Conservation (phyloP, 805 yeast species). For the Yarrowia alimentaria region DNA sequence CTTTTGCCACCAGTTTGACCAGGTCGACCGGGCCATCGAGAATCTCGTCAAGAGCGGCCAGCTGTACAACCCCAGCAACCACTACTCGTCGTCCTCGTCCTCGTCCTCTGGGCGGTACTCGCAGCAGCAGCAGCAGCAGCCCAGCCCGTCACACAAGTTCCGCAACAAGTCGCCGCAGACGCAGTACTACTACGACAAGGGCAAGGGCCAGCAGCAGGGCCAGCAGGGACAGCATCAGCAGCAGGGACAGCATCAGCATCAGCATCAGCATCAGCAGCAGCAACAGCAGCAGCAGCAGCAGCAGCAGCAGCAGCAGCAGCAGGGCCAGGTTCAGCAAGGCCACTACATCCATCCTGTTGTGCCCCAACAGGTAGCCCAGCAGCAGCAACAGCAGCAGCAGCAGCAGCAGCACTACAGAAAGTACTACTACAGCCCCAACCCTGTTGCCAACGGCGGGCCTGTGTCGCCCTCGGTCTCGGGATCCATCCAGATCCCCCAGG, state of each 20-base stretch:
- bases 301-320: not conserved
- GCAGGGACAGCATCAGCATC: not conserved
- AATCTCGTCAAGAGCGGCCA: conserved; percentile 25
- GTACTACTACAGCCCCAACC: conserved; percentile 23
- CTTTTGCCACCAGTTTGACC: conserved; percentile 25
- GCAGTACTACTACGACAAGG: conserved; percentile 19
- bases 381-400: conserved; percentile 18
- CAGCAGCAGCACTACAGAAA: conserved; percentile 1
- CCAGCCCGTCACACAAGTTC: conserved; percentile 7
- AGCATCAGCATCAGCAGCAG: not conserved
- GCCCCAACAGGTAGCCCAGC: no score
- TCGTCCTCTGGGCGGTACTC: conserved; percentile 20
- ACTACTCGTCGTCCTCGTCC: no score
- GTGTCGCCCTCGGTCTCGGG: no score
- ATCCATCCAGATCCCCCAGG: conserved; percentile 15
- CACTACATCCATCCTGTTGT: no score
- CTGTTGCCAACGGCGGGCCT: not conserved
- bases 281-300: not conserved
- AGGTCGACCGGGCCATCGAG: conserved; percentile 26
- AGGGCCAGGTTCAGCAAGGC: no score
- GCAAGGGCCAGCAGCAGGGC: not conserved
- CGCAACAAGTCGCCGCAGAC: conserved; percentile 5
- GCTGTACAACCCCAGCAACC: conserved; percentile 5
- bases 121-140: not conserved
- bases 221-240: not conserved